These are phyloP conservation scores for Panaeolus cyanescens DNA, from an alignment of 768 basidiomycete genomes.

Conservation along the genomic window DNA sequence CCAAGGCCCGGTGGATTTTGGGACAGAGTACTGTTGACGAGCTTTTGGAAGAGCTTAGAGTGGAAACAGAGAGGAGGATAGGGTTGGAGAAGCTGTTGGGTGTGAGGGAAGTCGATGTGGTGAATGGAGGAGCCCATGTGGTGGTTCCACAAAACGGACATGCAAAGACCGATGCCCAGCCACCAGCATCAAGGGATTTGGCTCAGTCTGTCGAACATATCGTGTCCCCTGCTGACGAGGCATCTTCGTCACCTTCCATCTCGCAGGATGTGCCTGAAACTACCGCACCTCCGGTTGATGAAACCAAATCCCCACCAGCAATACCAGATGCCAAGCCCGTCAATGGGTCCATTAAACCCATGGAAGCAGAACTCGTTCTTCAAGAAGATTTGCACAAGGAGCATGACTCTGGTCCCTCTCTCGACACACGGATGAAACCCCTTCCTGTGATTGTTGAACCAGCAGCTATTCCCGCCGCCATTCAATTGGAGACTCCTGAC, in stretches of 20 bases:
- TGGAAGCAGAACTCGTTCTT: background rate
- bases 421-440: background rate
- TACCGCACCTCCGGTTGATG: no score
- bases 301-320: no score
- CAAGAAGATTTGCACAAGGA: background rate
- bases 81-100: constrained; percentile 37
- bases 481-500: background rate
- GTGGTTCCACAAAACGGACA: background rate
- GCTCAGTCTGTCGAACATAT: no score
- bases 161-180: background rate
- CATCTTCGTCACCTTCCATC: no score
- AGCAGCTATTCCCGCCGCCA: background rate
- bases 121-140: background rate
- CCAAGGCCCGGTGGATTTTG: constrained; percentile 51
- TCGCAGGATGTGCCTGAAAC: no score
- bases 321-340: background rate
- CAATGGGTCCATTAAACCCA: background rate
- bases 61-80: constrained; percentile 54
- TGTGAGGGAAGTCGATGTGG: constrained; percentile 3
- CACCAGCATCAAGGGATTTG: no score
- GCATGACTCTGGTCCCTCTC: background rate
- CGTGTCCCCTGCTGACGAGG: no score
- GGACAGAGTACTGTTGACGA: constrained; percentile 51
- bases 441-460: background rate
- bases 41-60: constrained; percentile 59